Base-by-base conservation (phyloP, 345 rosid species). In the Eutrema heterophyllum region DNA sequence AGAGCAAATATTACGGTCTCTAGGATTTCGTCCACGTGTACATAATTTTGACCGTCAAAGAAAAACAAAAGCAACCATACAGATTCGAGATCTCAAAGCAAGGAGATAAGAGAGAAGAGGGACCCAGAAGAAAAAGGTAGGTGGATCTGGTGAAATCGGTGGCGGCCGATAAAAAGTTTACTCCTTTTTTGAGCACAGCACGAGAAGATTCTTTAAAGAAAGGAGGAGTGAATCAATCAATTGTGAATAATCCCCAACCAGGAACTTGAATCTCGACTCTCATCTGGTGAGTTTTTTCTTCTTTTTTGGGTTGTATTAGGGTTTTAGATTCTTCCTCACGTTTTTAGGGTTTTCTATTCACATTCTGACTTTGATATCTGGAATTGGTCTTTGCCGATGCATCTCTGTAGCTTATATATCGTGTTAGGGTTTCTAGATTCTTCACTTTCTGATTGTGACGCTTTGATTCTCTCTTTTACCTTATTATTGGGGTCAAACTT, bases 131-230 rank as follows among this genome's bases (percentile, higher is more conserved):
- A 26, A 29, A 54, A 64, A 44, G 55, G 70, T 44, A 33, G 50
- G 64, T 73, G 71, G 21, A 72, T 72, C 76, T 62, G 63, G 49
- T 58, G 57, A 46, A 5, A 1, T 53, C 50, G 67, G 67, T 59
- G 68, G 10, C 33, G 6, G 54, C 40, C 14, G 11, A 40, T 71
- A 9, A 10, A 38, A 24, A 12, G 12, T 18, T 2, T 15, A 30
- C 10, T 5, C 30, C 21, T 24, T 56, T 67, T 16, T 30, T 3
- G n/a, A 0, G 15, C 41, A 38, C 9, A 45, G 29, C 68, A 14
- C 68, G 4, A 5, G 9, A 3, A 54, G 48, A 72, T 62, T 48
- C 74, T 18, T 16, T 9, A 32, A 43, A 57, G 27, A 11, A 2
- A 16, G 30, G 2, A 2, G 41, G 5, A 11, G 41, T 56, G 60